phyloP scores from a whole-genome alignment of 805 yeast genomes.

The Blastobotrys peoriensis region DNA sequence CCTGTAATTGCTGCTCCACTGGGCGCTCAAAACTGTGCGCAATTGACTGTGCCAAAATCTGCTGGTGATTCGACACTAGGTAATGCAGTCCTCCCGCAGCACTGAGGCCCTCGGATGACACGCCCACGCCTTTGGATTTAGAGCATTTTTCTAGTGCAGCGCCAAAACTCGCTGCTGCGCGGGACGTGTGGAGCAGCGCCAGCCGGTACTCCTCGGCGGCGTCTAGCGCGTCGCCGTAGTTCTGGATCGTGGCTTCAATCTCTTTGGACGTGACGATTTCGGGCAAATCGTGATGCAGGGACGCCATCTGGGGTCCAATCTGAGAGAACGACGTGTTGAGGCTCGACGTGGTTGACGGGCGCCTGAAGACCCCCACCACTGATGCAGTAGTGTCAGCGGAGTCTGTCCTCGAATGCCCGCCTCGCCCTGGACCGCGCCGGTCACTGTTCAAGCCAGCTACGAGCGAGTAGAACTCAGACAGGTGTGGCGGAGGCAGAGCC shows the following conservation, averaged over 20 bases:
- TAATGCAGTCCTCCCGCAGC: constrained; percentile 74
- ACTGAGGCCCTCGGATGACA: constrained; percentile 55
- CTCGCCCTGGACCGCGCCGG: background rate
- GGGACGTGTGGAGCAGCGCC: constrained; percentile 43
- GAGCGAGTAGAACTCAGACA: constrained; percentile 54
- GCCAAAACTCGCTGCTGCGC: constrained; percentile 68
- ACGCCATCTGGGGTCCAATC: constrained; percentile 3
- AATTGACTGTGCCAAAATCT: constrained; percentile 55
- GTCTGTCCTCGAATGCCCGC: constrained; percentile 25
- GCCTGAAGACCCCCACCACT: background rate
- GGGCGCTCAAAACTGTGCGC: constrained; percentile 52
- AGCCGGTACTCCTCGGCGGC: constrained; percentile 43
- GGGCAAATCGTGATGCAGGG: constrained; percentile 32
- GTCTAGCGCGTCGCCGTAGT: constrained; percentile 42
- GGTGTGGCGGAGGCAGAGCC: constrained; percentile 37
- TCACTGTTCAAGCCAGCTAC: constrained; percentile 23
- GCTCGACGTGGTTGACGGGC: background rate
- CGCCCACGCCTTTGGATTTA: constrained; percentile 54
- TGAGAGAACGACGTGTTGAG: background rate
- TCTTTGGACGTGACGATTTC: constrained; percentile 56
- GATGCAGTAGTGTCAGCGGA: background rate
- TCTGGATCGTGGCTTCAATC: constrained; percentile 42
- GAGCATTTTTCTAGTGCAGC: constrained; percentile 60
- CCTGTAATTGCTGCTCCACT: constrained; percentile 38
- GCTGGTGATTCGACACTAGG: constrained; percentile 70